Evolutionary conservation across 1,139 yeast genomes (phyloP).

Genomic region (Hemisphaericaspora xylanilytica): DNA sequence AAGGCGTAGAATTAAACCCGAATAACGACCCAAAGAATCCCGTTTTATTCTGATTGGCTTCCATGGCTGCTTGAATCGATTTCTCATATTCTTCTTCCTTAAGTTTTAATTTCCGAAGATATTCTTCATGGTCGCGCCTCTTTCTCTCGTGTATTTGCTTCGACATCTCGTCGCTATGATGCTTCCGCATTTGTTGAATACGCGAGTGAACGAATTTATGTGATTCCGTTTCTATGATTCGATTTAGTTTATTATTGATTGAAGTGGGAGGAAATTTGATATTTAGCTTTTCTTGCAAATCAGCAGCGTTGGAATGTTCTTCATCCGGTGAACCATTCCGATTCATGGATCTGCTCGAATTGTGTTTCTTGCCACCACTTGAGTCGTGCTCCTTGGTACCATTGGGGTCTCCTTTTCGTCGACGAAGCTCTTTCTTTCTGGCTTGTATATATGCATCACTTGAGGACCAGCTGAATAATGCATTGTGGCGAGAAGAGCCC

Average conservation of each 20-base stretch:
- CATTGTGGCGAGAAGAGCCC: constrained; percentile 23
- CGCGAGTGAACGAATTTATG: constrained; percentile 39
- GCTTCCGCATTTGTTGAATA: constrained; percentile 38
- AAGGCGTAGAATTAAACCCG: constrained; percentile 7
- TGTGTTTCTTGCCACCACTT: constrained; percentile 6
- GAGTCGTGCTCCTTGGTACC: too few relatives aligned
- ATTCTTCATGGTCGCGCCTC: constrained; percentile 40
- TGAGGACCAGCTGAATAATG: constrained; percentile 46
- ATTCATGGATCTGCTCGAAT: constrained; percentile 8
- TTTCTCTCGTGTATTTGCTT: constrained; percentile 42
- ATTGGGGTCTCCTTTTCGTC: constrained; percentile 6
- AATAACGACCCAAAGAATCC: constrained; percentile 10
- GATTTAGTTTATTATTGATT: constrained; percentile 25
- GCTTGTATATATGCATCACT: constrained; percentile 39
- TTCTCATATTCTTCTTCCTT: constrained; percentile 42
- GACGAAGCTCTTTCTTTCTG: constrained; percentile 27
- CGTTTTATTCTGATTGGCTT: constrained; percentile 5
- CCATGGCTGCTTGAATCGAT: constrained; percentile 5
- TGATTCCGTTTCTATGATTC: constrained; percentile 36
- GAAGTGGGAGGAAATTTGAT: constrained; percentile 19
- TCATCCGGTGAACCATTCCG: background rate
- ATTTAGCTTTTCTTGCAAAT: constrained; percentile 8
- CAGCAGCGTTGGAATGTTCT: constrained; percentile 8
- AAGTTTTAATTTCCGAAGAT: constrained; percentile 32
- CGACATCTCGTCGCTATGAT: constrained; percentile 39